Evolutionary conservation across 495 filamentous ascomycete species (phyloP).

Genomic region (Lentithecium fluviatile): DNA sequence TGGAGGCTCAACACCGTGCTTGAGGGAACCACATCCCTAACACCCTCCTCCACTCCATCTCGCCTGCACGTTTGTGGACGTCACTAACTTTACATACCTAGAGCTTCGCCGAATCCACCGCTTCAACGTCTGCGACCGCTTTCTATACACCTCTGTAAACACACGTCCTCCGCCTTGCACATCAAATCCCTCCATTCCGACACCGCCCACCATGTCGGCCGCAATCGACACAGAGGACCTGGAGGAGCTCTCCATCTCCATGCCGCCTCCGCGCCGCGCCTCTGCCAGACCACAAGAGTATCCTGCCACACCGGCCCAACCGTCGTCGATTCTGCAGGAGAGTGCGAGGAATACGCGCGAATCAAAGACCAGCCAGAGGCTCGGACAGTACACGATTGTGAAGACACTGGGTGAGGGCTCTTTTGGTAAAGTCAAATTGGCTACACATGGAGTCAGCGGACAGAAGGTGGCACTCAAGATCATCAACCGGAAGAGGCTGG

Average conservation of each 20-base stretch:
- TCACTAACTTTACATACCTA: no score
- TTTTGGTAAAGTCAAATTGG: slow-evolving; percentile 98
- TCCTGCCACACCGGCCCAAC: slow-evolving; percentile 31
- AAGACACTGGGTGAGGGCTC: slow-evolving; percentile 93
- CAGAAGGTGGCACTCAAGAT: slow-evolving; percentile 97
- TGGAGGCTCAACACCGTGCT: no score
- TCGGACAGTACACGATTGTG: slow-evolving; percentile 86
- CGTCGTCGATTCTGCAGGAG: not conserved
- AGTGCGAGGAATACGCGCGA: slow-evolving; percentile 27
- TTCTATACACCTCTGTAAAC: not conserved
- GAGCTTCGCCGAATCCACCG: no score
- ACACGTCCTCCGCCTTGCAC: not conserved
- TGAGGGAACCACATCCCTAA: no score
- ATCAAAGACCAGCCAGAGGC: slow-evolving; percentile 63
- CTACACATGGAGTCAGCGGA: slow-evolving; percentile 81
- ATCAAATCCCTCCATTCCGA: not conserved
- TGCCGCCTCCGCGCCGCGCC: slow-evolving; percentile 61
- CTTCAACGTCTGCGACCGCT: not conserved
- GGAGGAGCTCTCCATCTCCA: slow-evolving; percentile 87
- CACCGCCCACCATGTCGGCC: slow-evolving; percentile 51
- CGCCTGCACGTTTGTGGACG: no score
- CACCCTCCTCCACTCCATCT: no score
- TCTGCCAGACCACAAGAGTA: slow-evolving; percentile 45
- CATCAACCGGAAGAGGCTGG: slow-evolving; percentile 89
- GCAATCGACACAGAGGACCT: slow-evolving; percentile 85